phyloP scores from a whole-genome alignment of 2,329 filamentous ascomycete species.

The Hypoxylon sp. region DNA sequence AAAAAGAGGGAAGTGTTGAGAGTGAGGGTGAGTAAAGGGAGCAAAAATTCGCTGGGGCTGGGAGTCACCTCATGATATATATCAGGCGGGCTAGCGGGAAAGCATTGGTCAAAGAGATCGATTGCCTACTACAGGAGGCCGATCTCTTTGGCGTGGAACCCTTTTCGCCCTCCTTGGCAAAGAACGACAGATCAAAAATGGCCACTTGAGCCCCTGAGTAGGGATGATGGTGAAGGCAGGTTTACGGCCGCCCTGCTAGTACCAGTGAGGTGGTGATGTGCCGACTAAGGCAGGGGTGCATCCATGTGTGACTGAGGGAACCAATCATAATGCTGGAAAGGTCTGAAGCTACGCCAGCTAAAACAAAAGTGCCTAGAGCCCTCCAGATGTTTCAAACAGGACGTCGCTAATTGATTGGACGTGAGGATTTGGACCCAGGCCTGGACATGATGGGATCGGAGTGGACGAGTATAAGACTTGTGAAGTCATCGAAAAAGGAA shows the following conservation, averaged over 20 bases:
- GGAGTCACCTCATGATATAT: slow-evolving; percentile 26
- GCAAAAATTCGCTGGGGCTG: slow-evolving; percentile 9
- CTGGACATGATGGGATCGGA: not conserved
- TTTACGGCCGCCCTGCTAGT: no score
- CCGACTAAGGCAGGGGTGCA: slow-evolving; percentile 10
- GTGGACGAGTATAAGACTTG: not conserved
- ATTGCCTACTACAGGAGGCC: slow-evolving; percentile 12
- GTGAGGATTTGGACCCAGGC: not conserved
- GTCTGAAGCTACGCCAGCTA: slow-evolving; percentile 1
- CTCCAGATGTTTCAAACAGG: slow-evolving; percentile 21
- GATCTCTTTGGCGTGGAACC: slow-evolving; percentile 20
- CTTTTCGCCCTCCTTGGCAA: slow-evolving; percentile 18
- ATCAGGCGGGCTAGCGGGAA: slow-evolving; percentile 3
- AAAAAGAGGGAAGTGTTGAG: slow-evolving; percentile 25
- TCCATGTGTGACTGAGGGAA: slow-evolving; percentile 8
- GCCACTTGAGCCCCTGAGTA: slow-evolving; percentile 18
- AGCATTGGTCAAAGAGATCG: slow-evolving; percentile 24
- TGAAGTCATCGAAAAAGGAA: slow-evolving; percentile 3
- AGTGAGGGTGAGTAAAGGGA: slow-evolving; percentile 1
- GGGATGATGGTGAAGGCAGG: not conserved
- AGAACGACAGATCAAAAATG: slow-evolving; percentile 9
- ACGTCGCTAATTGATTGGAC: slow-evolving; percentile 27
- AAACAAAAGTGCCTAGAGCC: slow-evolving; percentile 15
- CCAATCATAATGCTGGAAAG: slow-evolving; percentile 21
- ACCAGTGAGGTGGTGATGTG: slow-evolving; percentile 27